Evolutionary conservation across 1,284 basidiomycete genomes (phyloP).

Genomic region (Sutorius eximius): DNA sequence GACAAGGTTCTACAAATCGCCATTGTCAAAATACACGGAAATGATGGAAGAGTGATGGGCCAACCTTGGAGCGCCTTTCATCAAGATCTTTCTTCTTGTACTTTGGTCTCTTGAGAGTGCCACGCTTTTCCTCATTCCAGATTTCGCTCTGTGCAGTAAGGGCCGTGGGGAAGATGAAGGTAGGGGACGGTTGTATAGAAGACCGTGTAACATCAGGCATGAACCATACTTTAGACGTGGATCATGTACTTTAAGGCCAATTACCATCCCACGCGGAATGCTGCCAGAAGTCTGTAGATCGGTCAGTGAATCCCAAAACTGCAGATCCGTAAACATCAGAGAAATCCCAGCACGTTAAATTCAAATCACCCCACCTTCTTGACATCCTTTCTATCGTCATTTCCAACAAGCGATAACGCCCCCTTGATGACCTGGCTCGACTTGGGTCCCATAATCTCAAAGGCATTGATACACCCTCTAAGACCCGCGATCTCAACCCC

Average conservation of each 20-base stretch:
- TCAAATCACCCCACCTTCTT: slow-evolving; percentile 45
- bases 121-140: slow-evolving; percentile 65
- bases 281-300: slow-evolving; percentile 63
- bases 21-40: slow-evolving; percentile 1
- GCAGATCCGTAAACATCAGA: slow-evolving; percentile 5
- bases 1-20: slow-evolving; percentile 55
- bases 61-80: slow-evolving; percentile 69
- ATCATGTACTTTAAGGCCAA: slow-evolving; percentile 80
- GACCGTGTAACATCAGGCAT: slow-evolving; percentile 21
- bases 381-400: slow-evolving; percentile 58
- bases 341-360: not conserved
- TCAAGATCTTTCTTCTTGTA: slow-evolving; percentile 86
- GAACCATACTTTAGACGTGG: slow-evolving; percentile 67
- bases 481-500: slow-evolving; percentile 69
- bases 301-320: slow-evolving; percentile 72
- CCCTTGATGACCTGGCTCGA: slow-evolving; percentile 78
- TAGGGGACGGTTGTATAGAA: slow-evolving; percentile 17
- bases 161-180: slow-evolving; percentile 54
- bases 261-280: slow-evolving; percentile 69
- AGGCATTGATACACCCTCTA: slow-evolving; percentile 69
- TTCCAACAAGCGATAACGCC: slow-evolving; percentile 58
- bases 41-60: slow-evolving; percentile 6
- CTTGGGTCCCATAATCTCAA: slow-evolving; percentile 86
- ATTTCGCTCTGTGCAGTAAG: slow-evolving; percentile 63
- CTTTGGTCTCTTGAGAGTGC: slow-evolving; percentile 55